Percentiles rank a stretch among this genome's conserved stretches.
phyloP scores from a whole-genome alignment of 306 rosid species.

The Luffa aegyptiaca region DNA sequence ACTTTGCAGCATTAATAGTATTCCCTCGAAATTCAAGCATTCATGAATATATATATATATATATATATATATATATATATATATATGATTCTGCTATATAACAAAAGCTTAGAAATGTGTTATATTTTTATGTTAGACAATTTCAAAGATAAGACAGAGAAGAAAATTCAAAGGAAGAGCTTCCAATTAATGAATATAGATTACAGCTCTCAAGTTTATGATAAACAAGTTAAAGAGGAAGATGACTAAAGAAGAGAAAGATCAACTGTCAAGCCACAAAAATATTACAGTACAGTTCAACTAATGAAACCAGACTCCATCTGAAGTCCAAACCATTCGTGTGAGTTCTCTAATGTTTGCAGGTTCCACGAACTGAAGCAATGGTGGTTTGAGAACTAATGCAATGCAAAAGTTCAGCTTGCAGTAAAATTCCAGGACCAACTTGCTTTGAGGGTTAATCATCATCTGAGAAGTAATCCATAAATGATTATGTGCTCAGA shows the following conservation, averaged over 20 bases:
- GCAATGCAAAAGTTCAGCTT: neutral
- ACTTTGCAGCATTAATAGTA: too few species aligned
- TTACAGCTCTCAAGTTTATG: slow-evolving; percentile 6
- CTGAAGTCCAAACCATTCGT: neutral
- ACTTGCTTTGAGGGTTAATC: neutral
- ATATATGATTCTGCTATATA: too few species aligned
- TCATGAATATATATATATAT: too few species aligned
- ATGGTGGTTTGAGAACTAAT: neutral
- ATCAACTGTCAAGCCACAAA: slow-evolving; percentile 4
- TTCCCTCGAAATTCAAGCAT: too few species aligned
- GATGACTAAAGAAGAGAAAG: neutral
- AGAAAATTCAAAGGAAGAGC: neutral
- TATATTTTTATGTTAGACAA: too few species aligned
- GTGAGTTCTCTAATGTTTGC: neutral
- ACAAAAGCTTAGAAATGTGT: too few species aligned
- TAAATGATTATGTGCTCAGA: neutral
- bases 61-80: too few species aligned
- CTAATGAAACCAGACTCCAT: neutral
- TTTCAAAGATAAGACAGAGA: neutral
- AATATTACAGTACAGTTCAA: slow-evolving; percentile 1
- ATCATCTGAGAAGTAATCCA: slow-evolving; percentile 2
- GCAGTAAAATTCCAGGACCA: neutral
- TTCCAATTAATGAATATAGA: slow-evolving; percentile 6
- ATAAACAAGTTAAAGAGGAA: neutral
- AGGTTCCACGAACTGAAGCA: neutral